Percentiles rank a stretch among this genome's conserved stretches.
Conservation (phyloP, 106 monocot species). For the Dendrobium chrysotoxum region DNA sequence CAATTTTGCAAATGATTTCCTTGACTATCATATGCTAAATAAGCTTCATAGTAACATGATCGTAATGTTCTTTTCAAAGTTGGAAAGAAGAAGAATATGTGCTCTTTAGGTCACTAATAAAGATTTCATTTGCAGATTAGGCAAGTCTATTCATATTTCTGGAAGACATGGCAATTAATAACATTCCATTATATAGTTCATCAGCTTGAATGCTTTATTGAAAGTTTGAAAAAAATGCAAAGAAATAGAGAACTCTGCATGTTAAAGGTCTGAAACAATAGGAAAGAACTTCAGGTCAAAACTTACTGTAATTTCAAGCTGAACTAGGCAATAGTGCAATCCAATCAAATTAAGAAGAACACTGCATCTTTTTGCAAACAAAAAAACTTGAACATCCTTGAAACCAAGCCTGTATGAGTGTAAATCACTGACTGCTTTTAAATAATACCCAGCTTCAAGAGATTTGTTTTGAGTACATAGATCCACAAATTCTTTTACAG, state of each 20-base stretch:
- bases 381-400: constrained; percentile 56
- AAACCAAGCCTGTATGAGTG: constrained; percentile 35
- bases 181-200: neutral
- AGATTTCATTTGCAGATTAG: neutral
- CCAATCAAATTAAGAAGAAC: constrained; percentile 74
- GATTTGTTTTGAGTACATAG: constrained; percentile 47
- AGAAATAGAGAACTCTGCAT: neutral
- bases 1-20: constrained; percentile 6
- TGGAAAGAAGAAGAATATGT: neutral
- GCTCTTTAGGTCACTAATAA: neutral
- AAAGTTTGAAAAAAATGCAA: neutral
- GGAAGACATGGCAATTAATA: neutral
- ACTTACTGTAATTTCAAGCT: constrained; percentile 51
- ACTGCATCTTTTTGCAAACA: constrained; percentile 36
- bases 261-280: neutral
- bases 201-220: neutral
- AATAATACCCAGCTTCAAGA: constrained; percentile 64
- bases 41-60: neutral
- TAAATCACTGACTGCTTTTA: constrained; percentile 54
- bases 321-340: constrained; percentile 44
- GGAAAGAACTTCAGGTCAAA: neutral
- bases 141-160: neutral
- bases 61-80: neutral
- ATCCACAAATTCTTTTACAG: constrained; percentile 39
- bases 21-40: neutral